These are phyloP conservation scores for Sextonia rubra DNA, from an alignment of 164 flowering plant genomes.

Conservation along the genomic window DNA sequence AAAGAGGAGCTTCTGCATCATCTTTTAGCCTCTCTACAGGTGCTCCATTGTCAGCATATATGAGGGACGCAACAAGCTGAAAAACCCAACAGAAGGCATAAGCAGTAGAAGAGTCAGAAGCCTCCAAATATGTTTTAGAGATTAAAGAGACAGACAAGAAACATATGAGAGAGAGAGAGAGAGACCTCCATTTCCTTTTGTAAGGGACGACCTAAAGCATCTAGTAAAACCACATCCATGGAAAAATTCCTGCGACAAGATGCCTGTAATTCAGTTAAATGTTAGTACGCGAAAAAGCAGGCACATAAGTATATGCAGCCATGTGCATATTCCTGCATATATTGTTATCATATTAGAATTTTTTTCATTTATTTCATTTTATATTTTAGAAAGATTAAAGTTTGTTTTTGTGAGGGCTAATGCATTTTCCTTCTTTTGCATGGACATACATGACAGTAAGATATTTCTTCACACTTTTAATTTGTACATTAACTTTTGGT, in stretches of 20 bases:
- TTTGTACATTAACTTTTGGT: no score
- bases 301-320: background rate
- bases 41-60: slow-evolving; percentile 61
- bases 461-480: no score
- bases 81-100: background rate
- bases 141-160: background rate
- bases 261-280: slow-evolving; percentile 43
- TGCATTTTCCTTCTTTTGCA: no score
- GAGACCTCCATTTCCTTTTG: slow-evolving; percentile 66
- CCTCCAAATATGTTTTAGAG: slow-evolving; percentile 1
- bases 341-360: background rate
- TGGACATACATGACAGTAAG: no score
- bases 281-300: background rate
- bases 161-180: background rate
- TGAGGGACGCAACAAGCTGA: slow-evolving; percentile 75
- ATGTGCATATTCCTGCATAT: background rate
- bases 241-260: slow-evolving; percentile 77
- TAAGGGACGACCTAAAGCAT: slow-evolving; percentile 59
- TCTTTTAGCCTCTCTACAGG: slow-evolving; percentile 60
- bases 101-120: background rate
- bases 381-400: no score
- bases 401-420: no score
- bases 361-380: no score
- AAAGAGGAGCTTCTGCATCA: slow-evolving; percentile 77
- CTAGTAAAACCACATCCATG: slow-evolving; percentile 54